Evolutionary conservation across 345 rosid species (phyloP), one percentile per base, ranked within the genome.

Genomic region (Crucihimalaya himalaica): DNA sequence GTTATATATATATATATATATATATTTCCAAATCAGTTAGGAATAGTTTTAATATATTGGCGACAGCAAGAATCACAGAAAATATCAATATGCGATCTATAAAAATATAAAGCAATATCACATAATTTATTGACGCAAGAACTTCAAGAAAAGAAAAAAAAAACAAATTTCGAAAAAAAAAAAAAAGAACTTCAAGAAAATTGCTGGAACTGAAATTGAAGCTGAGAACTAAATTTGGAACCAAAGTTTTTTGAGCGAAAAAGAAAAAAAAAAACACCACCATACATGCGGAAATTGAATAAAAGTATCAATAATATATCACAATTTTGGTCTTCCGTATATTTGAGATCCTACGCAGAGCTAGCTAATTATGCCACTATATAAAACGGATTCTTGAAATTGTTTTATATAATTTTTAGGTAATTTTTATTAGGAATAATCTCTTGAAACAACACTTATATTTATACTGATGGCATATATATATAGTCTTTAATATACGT

Each of bases 171-270:
- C n/a, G n/a, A n/a, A n/a, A n/a, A n/a, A n/a, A n/a, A n/a, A n/a
- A n/a, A n/a, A n/a, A n/a, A 9, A 16, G 23, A 31, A 6, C 21
- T 56, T 56, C 15, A 31, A 29, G 5, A 56, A 31, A 32, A 32
- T 19, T 56, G 4, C 12, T 56, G 40, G 21, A 56, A 18, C 25
- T 28, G 35, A 53, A 12, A 21, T 9, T 18, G 2, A 46, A 46
- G 54, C 54, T 48, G 54, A 25, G 6, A 25, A 8, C 8, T 29
- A 55, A 55, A 57, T 57, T 56, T 56, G 40, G 61, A 56, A 31
- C 14, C 15, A 56, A 15, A 16, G 25, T 31, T 56, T 57, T 14
- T 31, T 10, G 25, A 34, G 9, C 42, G 15, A 6, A 13, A 21
- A 34, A 6, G 5, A 21, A 34, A 9, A 32, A 8, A 32, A 19